phyloP scores from a whole-genome alignment of 1,139 yeast species.

The Protomyces inundatus region DNA sequence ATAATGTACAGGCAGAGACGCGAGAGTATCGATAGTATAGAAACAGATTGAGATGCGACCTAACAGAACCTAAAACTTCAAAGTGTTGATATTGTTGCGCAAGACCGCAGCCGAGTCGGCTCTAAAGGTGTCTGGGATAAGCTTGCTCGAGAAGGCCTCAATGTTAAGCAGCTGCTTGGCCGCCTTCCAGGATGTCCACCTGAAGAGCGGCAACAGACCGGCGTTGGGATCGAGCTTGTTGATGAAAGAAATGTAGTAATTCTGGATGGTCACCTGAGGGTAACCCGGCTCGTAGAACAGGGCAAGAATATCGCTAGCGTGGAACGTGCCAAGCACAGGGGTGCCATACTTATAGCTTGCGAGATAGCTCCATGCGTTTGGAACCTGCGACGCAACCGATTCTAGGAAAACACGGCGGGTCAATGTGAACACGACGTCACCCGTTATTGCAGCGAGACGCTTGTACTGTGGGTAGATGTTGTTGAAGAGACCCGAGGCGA shows the following conservation, averaged over 20 bases:
- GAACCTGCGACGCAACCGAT: not conserved
- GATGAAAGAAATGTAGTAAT: not conserved
- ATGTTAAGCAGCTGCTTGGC: not conserved
- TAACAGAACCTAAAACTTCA: not conserved
- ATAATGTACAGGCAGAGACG: too few species aligned
- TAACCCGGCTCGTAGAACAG: not conserved
- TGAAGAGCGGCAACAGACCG: not conserved
- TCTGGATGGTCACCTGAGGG: not conserved
- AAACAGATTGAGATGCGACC: not conserved
- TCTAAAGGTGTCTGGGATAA: not conserved
- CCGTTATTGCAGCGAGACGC: not conserved
- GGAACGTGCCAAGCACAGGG: not conserved
- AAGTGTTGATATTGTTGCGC: not conserved
- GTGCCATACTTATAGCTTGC: not conserved
- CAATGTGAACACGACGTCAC: not conserved
- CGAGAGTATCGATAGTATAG: not conserved
- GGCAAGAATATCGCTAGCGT: not conserved
- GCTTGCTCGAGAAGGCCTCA: not conserved
- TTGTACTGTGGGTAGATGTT: slow-evolving; percentile 1
- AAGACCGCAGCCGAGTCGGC: not conserved
- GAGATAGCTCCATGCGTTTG: not conserved
- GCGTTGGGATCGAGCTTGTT: not conserved
- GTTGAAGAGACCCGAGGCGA: not conserved
- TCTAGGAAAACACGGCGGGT: not conserved
- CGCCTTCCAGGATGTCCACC: not conserved